phyloP scores from a whole-genome alignment of 352 stramenopile species.

The Plasmopara viticola region DNA sequence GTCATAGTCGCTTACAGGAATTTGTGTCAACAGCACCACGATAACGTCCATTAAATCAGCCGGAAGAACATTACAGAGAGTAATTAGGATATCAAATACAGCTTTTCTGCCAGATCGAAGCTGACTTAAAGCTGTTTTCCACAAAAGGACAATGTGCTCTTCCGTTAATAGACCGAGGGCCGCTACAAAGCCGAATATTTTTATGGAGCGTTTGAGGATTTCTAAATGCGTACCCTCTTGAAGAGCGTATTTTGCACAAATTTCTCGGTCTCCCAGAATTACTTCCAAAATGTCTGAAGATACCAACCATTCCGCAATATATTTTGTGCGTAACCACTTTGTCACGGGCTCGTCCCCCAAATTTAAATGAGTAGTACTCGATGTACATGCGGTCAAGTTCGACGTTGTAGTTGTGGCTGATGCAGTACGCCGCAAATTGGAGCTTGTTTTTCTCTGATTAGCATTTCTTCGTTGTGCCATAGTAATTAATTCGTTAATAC shows the following conservation, averaged over 20 bases:
- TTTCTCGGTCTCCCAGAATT: slow-evolving; percentile 64
- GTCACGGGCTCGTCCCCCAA: slow-evolving; percentile 27
- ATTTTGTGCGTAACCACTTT: slow-evolving; percentile 69
- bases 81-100: slow-evolving; percentile 67
- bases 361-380: slow-evolving; percentile 21
- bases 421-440: slow-evolving; percentile 37
- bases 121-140: slow-evolving; percentile 64
- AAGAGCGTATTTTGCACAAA: slow-evolving; percentile 59
- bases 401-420: slow-evolving; percentile 28
- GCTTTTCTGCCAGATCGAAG: slow-evolving; percentile 61
- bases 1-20: slow-evolving; percentile 63
- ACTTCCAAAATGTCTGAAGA: slow-evolving; percentile 78
- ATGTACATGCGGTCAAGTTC: slow-evolving; percentile 22
- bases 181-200: slow-evolving; percentile 62
- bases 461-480: slow-evolving; percentile 65
- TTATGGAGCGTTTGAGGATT: slow-evolving; percentile 70
- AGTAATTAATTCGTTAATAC: slow-evolving; percentile 69
- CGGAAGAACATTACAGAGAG: slow-evolving; percentile 54
- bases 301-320: slow-evolving; percentile 73
- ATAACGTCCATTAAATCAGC: slow-evolving; percentile 75
- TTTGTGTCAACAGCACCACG: slow-evolving; percentile 67
- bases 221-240: slow-evolving; percentile 77
- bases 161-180: slow-evolving; percentile 52
- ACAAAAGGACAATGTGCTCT: slow-evolving; percentile 65
- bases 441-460: slow-evolving; percentile 56